Percentiles rank a stretch among this genome's conserved stretches.
Evolutionary conservation across 495 filamentous ascomycete species (phyloP).

Genomic region (Penicillium steckii): DNA sequence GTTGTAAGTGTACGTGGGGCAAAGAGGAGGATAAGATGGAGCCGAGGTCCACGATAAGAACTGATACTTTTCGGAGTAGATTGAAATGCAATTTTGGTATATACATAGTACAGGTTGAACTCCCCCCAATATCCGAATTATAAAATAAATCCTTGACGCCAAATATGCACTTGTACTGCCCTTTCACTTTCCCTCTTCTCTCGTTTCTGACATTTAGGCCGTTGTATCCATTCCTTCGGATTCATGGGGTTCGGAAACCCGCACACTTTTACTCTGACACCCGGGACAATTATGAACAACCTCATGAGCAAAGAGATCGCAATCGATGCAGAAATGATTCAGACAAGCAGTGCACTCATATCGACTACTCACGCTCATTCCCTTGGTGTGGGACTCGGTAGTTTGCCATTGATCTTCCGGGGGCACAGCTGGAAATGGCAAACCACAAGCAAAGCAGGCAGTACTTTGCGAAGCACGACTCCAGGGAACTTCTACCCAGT

Average conservation of each 20-base stretch:
- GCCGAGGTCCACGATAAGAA: slow-evolving; percentile 10
- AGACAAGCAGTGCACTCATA: slow-evolving; percentile 84
- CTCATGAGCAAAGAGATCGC: slow-evolving; percentile 92
- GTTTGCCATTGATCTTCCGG: slow-evolving; percentile 35
- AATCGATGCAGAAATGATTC: slow-evolving; percentile 96
- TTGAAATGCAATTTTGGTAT: neutral
- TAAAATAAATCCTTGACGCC: neutral
- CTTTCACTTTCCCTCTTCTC: neutral
- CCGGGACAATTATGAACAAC: slow-evolving; percentile 93
- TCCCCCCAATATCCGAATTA: too few relatives aligned
- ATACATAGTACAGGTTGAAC: neutral
- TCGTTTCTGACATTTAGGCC: too few relatives aligned
- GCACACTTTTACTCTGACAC: slow-evolving; percentile 64
- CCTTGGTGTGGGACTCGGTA: slow-evolving; percentile 43
- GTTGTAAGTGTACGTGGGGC: slow-evolving; percentile 12
- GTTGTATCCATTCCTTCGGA: slow-evolving; percentile 36
- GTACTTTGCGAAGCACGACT: slow-evolving; percentile 52
- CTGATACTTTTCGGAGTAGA: too few relatives aligned
- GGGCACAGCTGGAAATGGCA: slow-evolving; percentile 50
- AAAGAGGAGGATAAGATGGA: neutral
- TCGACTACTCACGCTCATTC: slow-evolving; percentile 79
- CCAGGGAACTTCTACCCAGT: slow-evolving; percentile 92
- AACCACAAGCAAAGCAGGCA: slow-evolving; percentile 51
- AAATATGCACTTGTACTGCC: too few relatives aligned
- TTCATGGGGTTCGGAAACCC: neutral